Evolutionary conservation across 2,329 filamentous ascomycete species (phyloP), one percentile per base, ranked within the genome.

Genomic region (Gnomoniopsis smithogilvyi): DNA sequence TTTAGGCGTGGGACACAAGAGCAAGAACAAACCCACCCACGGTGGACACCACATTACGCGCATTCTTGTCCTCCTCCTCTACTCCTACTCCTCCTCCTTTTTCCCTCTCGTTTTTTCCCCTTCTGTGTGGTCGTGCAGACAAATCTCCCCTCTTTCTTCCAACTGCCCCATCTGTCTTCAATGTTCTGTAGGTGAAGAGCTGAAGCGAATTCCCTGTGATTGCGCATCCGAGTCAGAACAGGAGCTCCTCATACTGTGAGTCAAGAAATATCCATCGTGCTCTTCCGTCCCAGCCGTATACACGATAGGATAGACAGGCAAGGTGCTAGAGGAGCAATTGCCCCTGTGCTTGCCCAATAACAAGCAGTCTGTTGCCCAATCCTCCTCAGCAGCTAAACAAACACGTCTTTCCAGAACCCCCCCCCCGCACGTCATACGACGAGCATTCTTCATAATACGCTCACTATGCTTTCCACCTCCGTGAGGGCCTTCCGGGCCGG

Each of bases 401-500:
- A 30, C 26, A 4, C 26, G 26, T 30, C 26, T 8, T 30, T 30
- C 4, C 26, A 30, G 26, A 30, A 30, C 26, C 26, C 26, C 26
- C 26, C 8, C 26, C 26, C 26, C 26, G 26, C 8, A 30, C 26
- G 26, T 30, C 26, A 30, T 30, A 38, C 41, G 17, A 45, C 17
- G n/a, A 10, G 41, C 41, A n/a, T 17, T 17, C 45, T 47, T 24
- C 21, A 22, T 3, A 26, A 47, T 15, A 53, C 7, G 51, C 26
- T n/a, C 47, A 45, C 54, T 38, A 80, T 80, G 78, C 69, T 79
- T 60, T 76, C 78, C 63, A 72, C 74, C 54, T 70, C 72, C 60
- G 59, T 54, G 52, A 71, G 74, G 64, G 73, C 72, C 66, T 64
- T 80, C 60, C 70, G 77, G 71, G 76, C 76, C 56, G 76, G 75